These are phyloP conservation scores for Xylaria sp. DNA, from an alignment of 2,329 filamentous ascomycete species.

Conservation along the genomic window DNA sequence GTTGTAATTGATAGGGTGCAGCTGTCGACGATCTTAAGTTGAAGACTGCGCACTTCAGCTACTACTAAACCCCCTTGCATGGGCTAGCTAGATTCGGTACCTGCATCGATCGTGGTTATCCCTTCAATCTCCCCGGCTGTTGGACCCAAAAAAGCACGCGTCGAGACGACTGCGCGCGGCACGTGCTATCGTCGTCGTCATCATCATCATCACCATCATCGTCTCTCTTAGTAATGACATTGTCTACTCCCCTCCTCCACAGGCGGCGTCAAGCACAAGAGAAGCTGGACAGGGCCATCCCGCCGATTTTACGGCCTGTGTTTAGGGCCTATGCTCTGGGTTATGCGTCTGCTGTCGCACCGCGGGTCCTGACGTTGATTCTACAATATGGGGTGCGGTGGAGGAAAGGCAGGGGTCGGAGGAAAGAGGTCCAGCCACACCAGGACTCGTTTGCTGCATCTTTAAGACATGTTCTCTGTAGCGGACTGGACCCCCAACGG, in stretches of 20 bases:
- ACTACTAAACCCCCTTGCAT: background rate
- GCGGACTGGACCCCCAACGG: slow-evolving; percentile 59
- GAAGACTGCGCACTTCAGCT: no score
- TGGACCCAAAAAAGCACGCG: slow-evolving; percentile 4
- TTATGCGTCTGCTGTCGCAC: slow-evolving; percentile 64
- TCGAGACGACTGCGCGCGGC: slow-evolving; percentile 9
- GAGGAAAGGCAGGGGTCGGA: slow-evolving; percentile 41
- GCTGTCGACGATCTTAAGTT: no score
- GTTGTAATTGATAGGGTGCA: background rate
- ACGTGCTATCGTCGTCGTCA: slow-evolving; percentile 11
- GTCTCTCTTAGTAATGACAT: slow-evolving; percentile 32
- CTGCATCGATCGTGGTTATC: background rate
- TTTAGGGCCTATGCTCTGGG: slow-evolving; percentile 65
- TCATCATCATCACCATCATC: slow-evolving; percentile 17
- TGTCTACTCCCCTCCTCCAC: slow-evolving; percentile 26
- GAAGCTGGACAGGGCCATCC: slow-evolving; percentile 47
- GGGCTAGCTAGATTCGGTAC: background rate
- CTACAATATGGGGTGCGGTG: slow-evolving; percentile 54
- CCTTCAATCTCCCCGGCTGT: background rate
- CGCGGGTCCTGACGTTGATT: slow-evolving; percentile 60
- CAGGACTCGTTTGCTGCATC: slow-evolving; percentile 42
- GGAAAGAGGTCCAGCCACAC: slow-evolving; percentile 33
- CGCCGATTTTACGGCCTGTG: slow-evolving; percentile 59
- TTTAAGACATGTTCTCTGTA: slow-evolving; percentile 51
- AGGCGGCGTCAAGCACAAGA: slow-evolving; percentile 26